Conservation (phyloP, 179 eudicot genomes). For the Dionaea muscipula region DNA sequence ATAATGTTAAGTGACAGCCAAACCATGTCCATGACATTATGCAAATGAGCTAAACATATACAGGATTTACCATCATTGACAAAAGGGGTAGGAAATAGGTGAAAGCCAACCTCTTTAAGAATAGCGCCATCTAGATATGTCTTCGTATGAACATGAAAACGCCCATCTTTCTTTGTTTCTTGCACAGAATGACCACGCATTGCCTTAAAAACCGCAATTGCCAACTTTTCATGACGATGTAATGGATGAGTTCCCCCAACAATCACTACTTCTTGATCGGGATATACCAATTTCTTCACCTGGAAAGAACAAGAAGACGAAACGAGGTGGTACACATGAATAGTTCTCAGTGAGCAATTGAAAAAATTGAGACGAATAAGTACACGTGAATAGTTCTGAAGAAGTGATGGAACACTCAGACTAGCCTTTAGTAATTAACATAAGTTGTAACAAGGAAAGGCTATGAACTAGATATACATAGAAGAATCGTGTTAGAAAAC, state of each 20-base stretch:
- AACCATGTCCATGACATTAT: not conserved
- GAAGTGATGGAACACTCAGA: too few species aligned
- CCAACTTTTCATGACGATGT: slow-evolving; percentile 90
- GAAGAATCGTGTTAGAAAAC: too few species aligned
- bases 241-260: slow-evolving; percentile 76
- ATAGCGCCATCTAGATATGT: slow-evolving; percentile 93
- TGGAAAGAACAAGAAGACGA: slow-evolving; percentile 18
- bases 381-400: too few species aligned
- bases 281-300: slow-evolving; percentile 87
- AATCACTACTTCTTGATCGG: slow-evolving; percentile 78
- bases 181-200: slow-evolving; percentile 90
- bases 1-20: not conserved
- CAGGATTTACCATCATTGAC: not conserved
- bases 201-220: slow-evolving; percentile 92
- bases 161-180: slow-evolving; percentile 89
- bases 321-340: not conserved
- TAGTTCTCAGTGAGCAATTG: not conserved
- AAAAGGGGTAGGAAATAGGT: not conserved
- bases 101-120: slow-evolving; percentile 62
- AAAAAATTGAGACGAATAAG: too few species aligned
- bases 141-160: slow-evolving; percentile 90
- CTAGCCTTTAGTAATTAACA: too few species aligned
- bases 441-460: too few species aligned
- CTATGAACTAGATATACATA: too few species aligned
- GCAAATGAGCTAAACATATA: not conserved